Conservation (phyloP, 257 asterid species). For the Nicotiana knightiana region DNA sequence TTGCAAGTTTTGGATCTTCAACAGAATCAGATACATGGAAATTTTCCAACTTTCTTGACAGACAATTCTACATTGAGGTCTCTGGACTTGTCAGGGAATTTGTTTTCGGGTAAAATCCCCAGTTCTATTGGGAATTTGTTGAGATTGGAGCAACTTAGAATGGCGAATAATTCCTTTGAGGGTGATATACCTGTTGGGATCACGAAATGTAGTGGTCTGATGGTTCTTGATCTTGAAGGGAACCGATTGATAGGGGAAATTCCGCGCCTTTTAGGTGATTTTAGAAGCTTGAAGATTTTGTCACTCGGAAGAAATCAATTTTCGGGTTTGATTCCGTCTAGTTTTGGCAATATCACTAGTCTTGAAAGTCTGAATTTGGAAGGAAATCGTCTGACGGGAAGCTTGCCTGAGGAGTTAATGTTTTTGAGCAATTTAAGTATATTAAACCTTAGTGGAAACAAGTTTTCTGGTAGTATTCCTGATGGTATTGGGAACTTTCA, state of each 20-base stretch:
- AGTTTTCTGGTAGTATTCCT: slow-evolving; percentile 43
- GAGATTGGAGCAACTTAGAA: slow-evolving; percentile 42
- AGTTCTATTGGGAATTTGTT: slow-evolving; percentile 35
- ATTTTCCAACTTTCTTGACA: slow-evolving; percentile 36
- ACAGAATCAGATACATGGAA: slow-evolving; percentile 33
- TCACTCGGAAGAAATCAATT: slow-evolving; percentile 48
- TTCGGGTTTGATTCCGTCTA: slow-evolving; percentile 35
- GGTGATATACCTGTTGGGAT: slow-evolving; percentile 43
- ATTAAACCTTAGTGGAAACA: slow-evolving; percentile 55
- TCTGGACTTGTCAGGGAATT: slow-evolving; percentile 59
- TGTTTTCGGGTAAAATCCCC: slow-evolving; percentile 43
- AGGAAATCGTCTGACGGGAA: slow-evolving; percentile 38
- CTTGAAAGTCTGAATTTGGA: slow-evolving; percentile 49
- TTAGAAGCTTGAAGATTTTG: slow-evolving; percentile 34
- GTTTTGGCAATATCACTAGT: slow-evolving; percentile 35
- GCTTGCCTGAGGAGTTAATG: slow-evolving; percentile 41
- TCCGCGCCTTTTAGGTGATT: slow-evolving; percentile 31
- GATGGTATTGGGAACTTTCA: slow-evolving; percentile 35
- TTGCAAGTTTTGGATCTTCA: slow-evolving; percentile 47
- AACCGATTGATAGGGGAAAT: slow-evolving; percentile 41
- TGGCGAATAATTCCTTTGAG: slow-evolving; percentile 51
- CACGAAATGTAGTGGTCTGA: slow-evolving; percentile 36
- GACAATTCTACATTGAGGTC: slow-evolving; percentile 31
- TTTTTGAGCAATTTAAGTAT: slow-evolving; percentile 41
- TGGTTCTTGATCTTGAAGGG: slow-evolving; percentile 54